Conservation (phyloP, 441 rosid genomes). For the Geranium incanum region DNA sequence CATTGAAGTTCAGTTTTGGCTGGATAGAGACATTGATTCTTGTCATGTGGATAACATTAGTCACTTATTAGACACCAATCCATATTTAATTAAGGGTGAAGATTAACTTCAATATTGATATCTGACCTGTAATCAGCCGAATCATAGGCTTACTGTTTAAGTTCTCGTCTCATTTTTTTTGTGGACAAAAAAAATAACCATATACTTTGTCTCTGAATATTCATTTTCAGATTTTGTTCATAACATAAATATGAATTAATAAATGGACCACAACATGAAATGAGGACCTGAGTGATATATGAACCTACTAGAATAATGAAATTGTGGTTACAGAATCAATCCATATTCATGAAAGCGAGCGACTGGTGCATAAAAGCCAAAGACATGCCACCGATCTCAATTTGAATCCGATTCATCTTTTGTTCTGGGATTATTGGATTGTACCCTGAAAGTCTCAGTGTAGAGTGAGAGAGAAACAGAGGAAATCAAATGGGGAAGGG, state of each 20-base stretch:
- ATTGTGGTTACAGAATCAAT: background rate
- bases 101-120: no score
- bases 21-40: no score
- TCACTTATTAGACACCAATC: no score
- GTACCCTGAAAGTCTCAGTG: background rate
- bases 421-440: background rate
- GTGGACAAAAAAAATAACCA: no score
- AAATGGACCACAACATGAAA: background rate
- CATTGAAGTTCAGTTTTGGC: no score
- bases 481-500: constrained; percentile 45
- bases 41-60: no score
- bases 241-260: no score
- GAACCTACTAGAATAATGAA: background rate
- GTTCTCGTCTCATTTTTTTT: no score
- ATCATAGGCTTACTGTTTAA: no score
- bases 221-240: background rate
- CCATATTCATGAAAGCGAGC: background rate
- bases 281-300: background rate
- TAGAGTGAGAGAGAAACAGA: background rate
- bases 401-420: background rate
- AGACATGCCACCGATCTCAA: background rate
- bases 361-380: background rate
- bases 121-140: no score
- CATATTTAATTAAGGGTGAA: no score
- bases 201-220: background rate